Conservation (phyloP, 129 eudicot genomes). For the Deinandra increscens region DNA sequence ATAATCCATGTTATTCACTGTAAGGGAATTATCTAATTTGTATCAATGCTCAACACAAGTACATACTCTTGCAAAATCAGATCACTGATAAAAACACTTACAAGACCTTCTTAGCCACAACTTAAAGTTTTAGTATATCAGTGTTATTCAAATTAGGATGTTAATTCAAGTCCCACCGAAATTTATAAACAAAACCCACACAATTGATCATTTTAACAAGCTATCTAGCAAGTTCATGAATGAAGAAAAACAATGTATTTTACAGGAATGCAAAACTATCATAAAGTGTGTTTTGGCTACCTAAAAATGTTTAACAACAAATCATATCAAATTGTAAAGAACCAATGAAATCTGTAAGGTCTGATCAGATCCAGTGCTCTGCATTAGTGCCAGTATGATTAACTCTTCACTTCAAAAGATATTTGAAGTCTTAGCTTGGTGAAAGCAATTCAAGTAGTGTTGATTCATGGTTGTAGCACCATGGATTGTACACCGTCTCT, state of each 20-base stretch:
- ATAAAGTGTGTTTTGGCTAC: conserved; percentile 27
- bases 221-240: background rate
- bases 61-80: too few relatives aligned
- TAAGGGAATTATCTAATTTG: too few relatives aligned
- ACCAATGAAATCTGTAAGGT: conserved; percentile 55
- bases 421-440: conserved; percentile 19
- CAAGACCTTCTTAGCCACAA: too few relatives aligned
- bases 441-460: conserved; percentile 55
- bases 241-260: conserved; percentile 21
- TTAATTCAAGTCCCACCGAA: too few relatives aligned
- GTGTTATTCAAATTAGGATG: too few relatives aligned
- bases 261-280: conserved; percentile 17
- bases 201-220: too few relatives aligned
- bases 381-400: background rate
- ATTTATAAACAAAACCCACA: too few relatives aligned
- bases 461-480: conserved; percentile 66
- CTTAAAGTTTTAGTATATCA: too few relatives aligned
- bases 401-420: background rate
- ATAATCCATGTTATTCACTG: too few relatives aligned
- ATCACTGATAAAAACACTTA: too few relatives aligned
- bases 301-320: conserved; percentile 21
- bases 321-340: conserved; percentile 49
- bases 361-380: conserved; percentile 29
- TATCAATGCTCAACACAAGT: too few relatives aligned
- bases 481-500: conserved; percentile 48